A percentile compares a stretch with the other conserved stretches of the same genome.
Evolutionary conservation across 441 rosid genomes (phyloP).

Genomic region (Erodium trifolium): DNA sequence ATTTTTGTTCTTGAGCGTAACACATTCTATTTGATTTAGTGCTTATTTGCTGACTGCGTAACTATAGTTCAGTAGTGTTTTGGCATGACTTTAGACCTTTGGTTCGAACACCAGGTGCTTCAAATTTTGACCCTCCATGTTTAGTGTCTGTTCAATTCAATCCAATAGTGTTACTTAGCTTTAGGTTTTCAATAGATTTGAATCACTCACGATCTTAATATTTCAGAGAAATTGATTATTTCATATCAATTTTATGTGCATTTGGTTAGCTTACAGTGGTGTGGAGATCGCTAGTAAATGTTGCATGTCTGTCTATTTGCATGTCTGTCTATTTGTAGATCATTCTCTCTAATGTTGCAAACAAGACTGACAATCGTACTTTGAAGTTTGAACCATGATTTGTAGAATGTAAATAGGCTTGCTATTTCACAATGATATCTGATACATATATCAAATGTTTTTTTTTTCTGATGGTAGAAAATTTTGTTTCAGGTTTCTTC

Average conservation of each 20-base stretch:
- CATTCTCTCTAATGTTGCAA: neutral
- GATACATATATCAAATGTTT: too few species aligned
- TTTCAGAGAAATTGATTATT: neutral
- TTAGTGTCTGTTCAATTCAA: neutral
- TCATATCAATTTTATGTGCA: neutral
- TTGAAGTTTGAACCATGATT: neutral
- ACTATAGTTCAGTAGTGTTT: neutral
- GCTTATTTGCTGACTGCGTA: neutral
- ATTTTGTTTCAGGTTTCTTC: conserved; percentile 66
- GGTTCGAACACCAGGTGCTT: neutral
- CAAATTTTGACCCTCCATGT: neutral
- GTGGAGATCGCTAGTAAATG: neutral
- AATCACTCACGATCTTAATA: neutral
- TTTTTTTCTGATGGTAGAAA: neutral
- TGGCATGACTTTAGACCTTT: neutral
- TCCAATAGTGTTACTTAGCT: neutral
- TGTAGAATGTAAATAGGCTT: neutral
- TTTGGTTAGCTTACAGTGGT: neutral
- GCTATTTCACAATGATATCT: neutral
- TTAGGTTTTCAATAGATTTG: neutral
- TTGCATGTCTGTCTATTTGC: neutral
- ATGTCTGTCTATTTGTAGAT: neutral
- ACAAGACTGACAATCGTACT: too few species aligned
- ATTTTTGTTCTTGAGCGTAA: neutral
- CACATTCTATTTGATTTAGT: neutral